Base-by-base conservation (phyloP, 345 rosid genomes). In the Sonneratia alba region DNA sequence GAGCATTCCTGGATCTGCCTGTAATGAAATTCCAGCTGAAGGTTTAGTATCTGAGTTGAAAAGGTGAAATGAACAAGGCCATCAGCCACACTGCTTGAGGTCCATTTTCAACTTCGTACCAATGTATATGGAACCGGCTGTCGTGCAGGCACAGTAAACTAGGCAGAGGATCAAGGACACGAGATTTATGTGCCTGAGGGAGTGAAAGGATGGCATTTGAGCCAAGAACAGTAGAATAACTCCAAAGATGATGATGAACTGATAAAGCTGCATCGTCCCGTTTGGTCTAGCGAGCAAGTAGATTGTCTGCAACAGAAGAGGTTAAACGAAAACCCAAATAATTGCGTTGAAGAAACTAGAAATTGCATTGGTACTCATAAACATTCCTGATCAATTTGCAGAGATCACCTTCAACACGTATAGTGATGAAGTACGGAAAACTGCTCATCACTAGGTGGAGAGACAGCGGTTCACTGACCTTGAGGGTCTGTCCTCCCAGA, bases 131-230 rank as follows among this genome's bases (percentile, higher is more conserved):
- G 86, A 81, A 57, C 80, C 87, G 24, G 78, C 81, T 0, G 82
- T 64, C 43, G 69, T 77, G 13, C 76, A 78, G 38, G 76, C 71
- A 61, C 83, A 79, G 68, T 87, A 84, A 69, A 77, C 80, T 15
- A 87, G 80, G 42, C 78, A 70, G 42, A 87, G 84, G 38, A 80
- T 11, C 16, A 83, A 73, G 32, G 87, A 81, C 21, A 79, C 73
- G 36, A 87, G 76, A 63, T 84, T 87, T 48, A 87, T 83, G 64
- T 83, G 82, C 72, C 90, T 79, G 34, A 87, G 74, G 1, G 90
- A 87, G 69, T 84, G 88, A 76, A 84, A 84, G 22, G 88, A 84
- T 47, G 90, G 90, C 13, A 81, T 74, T 67, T 87, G 90, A 49
- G 90, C 86, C 37, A 87, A 66, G 56, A 83, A 7, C 14, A 84